Conservation (phyloP, 75 land plant species). For the Azolla pinnata region DNA sequence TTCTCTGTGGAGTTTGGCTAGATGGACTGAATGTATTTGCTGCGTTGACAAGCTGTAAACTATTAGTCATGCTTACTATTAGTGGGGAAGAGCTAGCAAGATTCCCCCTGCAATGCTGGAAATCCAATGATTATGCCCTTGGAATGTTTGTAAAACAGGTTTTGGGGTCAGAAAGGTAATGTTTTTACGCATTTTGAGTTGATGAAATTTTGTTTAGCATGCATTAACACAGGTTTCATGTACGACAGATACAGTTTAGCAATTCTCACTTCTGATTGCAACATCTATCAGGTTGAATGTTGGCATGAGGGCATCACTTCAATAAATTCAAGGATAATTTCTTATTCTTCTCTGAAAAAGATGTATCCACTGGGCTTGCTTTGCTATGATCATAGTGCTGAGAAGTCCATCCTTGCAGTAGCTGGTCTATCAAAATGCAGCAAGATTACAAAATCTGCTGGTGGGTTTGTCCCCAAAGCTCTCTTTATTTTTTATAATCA, state of each 20-base stretch:
- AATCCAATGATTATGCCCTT: not conserved
- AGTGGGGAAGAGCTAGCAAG: not conserved
- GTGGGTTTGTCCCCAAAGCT: too few relatives aligned
- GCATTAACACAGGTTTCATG: not conserved
- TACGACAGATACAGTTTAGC: conserved; percentile 38
- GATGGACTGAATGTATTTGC: not conserved
- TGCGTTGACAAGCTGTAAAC: not conserved
- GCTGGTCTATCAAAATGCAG: conserved; percentile 24
- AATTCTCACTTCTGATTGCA: conserved; percentile 54
- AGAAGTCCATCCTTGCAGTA: conserved; percentile 40
- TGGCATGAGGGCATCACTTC: conserved; percentile 21
- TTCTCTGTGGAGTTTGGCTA: not conserved
- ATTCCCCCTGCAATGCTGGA: not conserved
- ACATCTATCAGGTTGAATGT: conserved; percentile 34
- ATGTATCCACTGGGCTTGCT: conserved; percentile 31
- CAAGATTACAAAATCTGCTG: conserved; percentile 6
- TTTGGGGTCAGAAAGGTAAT: not conserved
- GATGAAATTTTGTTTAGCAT: not conserved
- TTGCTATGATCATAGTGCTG: conserved; percentile 35
- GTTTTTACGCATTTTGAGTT: not conserved
- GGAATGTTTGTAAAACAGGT: not conserved
- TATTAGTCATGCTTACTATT: not conserved
- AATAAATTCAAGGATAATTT: not conserved
- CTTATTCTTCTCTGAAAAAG: conserved; percentile 11
- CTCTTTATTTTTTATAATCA: not conserved